Conservation (phyloP, 148 eudicot species). For the Simmondsia chinensis region DNA sequence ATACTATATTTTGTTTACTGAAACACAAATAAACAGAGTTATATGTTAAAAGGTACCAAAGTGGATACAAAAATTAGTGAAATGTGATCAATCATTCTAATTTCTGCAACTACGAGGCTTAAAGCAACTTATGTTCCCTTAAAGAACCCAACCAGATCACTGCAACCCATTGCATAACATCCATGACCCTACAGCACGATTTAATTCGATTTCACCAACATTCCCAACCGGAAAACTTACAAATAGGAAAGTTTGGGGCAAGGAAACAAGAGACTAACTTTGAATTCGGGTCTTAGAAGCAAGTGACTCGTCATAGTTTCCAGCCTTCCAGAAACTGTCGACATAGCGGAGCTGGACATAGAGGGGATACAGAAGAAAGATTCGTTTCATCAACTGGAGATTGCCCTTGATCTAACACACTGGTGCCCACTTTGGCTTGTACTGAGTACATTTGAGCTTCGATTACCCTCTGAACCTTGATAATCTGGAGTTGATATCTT, state of each 20-base stretch:
- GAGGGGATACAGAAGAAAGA: slow-evolving; percentile 38
- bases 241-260: not conserved
- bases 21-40: no score
- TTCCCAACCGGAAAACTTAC: not conserved
- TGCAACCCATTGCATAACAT: no score
- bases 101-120: no score
- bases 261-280: slow-evolving; percentile 28
- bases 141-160: no score
- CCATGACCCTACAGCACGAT: not conserved
- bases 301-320: slow-evolving; percentile 48
- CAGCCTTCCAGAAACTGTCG: slow-evolving; percentile 98
- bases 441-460: slow-evolving; percentile 16
- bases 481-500: slow-evolving; percentile 13
- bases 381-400: slow-evolving; percentile 36
- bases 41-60: no score
- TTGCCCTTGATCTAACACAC: slow-evolving; percentile 28
- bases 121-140: no score
- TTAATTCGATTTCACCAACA: not conserved
- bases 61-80: no score
- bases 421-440: slow-evolving; percentile 29
- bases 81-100: no score
- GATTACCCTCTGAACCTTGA: slow-evolving; percentile 31
- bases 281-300: slow-evolving; percentile 31
- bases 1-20: no score
- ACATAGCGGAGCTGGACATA: slow-evolving; percentile 72